Conservation (phyloP, 192 early-diverging fungal genomes). For the Backusella morwellensis region DNA sequence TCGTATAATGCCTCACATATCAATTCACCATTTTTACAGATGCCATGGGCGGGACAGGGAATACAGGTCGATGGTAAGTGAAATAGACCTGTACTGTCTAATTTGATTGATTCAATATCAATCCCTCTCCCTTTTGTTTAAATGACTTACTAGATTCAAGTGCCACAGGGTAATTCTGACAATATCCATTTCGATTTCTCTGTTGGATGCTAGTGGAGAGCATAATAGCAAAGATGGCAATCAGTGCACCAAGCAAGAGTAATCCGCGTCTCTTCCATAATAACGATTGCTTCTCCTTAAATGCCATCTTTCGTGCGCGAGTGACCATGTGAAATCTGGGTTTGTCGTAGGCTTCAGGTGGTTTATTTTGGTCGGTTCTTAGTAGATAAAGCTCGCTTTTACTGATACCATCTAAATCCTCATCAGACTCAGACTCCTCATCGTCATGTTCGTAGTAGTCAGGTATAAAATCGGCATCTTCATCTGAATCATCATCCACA, state of each 20-base stretch:
- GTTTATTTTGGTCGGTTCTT: background rate
- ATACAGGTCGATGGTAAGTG: background rate
- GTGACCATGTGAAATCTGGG: background rate
- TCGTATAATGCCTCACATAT: slow-evolving; percentile 10
- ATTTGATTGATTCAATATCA: background rate
- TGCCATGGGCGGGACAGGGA: slow-evolving; percentile 12
- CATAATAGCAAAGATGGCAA: background rate
- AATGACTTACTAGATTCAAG: background rate
- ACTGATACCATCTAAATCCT: background rate
- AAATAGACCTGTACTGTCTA: background rate
- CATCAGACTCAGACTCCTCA: background rate
- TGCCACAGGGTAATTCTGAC: background rate
- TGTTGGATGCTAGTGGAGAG: background rate
- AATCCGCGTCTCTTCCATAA: background rate
- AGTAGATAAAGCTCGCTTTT: background rate
- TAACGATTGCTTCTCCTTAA: background rate
- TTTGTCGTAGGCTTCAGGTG: background rate
- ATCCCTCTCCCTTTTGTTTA: background rate
- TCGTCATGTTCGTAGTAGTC: background rate
- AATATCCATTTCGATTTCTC: slow-evolving; percentile 8
- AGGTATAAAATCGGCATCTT: background rate
- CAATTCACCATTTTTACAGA: slow-evolving; percentile 7
- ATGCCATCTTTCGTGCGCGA: background rate
- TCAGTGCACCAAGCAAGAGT: background rate
- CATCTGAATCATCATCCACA: background rate